phyloP scores from a whole-genome alignment of 768 basidiomycete species.

The Termitomyces sp. region DNA sequence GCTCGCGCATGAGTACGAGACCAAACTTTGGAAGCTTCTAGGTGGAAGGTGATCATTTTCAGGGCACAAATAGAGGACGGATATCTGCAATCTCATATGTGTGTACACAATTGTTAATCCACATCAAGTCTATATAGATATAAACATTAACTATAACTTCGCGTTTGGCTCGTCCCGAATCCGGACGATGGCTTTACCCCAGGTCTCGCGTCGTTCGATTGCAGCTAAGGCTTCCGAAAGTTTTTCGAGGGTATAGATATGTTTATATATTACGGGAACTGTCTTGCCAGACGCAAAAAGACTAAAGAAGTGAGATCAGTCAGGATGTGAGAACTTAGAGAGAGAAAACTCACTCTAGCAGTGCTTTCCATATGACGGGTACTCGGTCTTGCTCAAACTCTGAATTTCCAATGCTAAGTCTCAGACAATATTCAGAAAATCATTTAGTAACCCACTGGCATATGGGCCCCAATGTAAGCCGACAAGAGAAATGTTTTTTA shows the following conservation, averaged over 20 bases:
- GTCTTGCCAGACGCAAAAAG: conserved; percentile 65
- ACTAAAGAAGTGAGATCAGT: conserved; percentile 29
- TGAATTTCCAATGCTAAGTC: conserved; percentile 23
- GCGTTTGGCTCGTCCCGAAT: conserved; percentile 34
- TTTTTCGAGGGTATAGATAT: conserved; percentile 64
- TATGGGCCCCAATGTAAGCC: conserved; percentile 91
- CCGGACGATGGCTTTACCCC: conserved; percentile 83
- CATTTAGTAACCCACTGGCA: conserved; percentile 41
- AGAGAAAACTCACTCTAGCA: conserved; percentile 51
- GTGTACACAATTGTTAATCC: neutral
- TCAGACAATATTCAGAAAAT: neutral
- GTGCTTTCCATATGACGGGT: conserved; percentile 66
- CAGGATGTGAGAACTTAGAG: neutral
- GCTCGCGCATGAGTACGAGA: conserved; percentile 34
- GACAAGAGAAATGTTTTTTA: conserved; percentile 83
- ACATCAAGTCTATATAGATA: neutral
- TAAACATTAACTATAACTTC: conserved; percentile 13
- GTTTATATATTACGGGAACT: conserved; percentile 67
- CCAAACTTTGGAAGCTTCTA: conserved; percentile 34
- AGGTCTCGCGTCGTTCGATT: conserved; percentile 81
- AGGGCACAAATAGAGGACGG: neutral
- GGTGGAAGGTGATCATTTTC: conserved; percentile 1
- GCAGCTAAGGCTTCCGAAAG: conserved; percentile 69
- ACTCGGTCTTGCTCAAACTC: conserved; percentile 65
- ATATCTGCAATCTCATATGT: conserved; percentile 2